Evolutionary conservation across 1,284 basidiomycete species (phyloP).

Genomic region (Moniliella sp.): DNA sequence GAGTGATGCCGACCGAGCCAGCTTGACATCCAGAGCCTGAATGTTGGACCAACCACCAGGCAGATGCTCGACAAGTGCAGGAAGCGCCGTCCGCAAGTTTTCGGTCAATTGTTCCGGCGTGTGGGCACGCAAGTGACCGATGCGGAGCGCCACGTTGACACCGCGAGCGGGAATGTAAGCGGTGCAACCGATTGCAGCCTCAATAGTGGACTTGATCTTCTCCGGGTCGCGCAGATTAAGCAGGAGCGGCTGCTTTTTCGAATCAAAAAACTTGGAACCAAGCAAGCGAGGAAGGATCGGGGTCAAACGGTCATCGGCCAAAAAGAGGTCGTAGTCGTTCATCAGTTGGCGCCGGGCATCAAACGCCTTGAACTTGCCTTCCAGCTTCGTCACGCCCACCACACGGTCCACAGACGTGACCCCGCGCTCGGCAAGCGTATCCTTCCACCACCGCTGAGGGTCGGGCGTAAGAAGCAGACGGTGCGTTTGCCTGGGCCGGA

Average conservation of each 20-base stretch:
- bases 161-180: slow-evolving; percentile 81
- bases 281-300: slow-evolving; percentile 66
- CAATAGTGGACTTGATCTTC: slow-evolving; percentile 42
- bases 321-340: slow-evolving; percentile 71
- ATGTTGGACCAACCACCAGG: slow-evolving; percentile 63
- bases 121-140: slow-evolving; percentile 51
- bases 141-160: slow-evolving; percentile 57
- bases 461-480: slow-evolving; percentile 86
- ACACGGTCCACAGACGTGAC: slow-evolving; percentile 76
- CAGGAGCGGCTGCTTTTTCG: slow-evolving; percentile 53
- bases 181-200: slow-evolving; percentile 68
- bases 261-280: slow-evolving; percentile 72
- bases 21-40: slow-evolving; percentile 75
- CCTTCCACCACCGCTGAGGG: slow-evolving; percentile 85
- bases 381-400: slow-evolving; percentile 48
- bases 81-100: slow-evolving; percentile 60
- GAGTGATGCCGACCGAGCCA: slow-evolving; percentile 56
- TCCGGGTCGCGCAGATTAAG: background rate
- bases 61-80: slow-evolving; percentile 44
- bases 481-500: no score
- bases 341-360: slow-evolving; percentile 66
- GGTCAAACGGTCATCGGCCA: slow-evolving; percentile 73
- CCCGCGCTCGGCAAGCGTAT: slow-evolving; percentile 52
- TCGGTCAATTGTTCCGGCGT: slow-evolving; percentile 50
- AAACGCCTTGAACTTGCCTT: slow-evolving; percentile 41